Evolutionary conservation across 768 basidiomycete genomes (phyloP), one percentile per base, ranked within the genome.

Genomic region (Lactarius tabidus): DNA sequence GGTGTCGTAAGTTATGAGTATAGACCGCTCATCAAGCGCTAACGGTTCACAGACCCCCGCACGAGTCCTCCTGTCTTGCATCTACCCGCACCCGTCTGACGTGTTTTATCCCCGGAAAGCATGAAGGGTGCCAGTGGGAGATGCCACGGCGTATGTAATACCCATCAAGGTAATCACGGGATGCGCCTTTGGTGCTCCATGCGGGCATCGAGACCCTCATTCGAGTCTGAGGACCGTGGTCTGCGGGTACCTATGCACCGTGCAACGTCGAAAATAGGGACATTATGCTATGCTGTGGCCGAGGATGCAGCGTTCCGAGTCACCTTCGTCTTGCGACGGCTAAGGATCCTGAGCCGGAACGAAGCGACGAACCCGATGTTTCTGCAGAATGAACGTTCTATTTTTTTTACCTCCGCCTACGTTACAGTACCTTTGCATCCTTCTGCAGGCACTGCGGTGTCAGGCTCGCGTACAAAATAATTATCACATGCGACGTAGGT

Each of bases 121-220:
- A 15, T 58, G 51, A 60, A 23, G n/a, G n/a, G n/a, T 17, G 14
- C 51, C 60, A 0, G 60, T 56, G 65, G 8, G 36, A 28, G 31
- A 31, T 62, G 6, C 39, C 65, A 23, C 45, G 14, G 38, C 26
- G 48, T 14, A 12, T n/a, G n/a, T 18, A 10, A 20, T 57, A n/a
- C 31, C 38, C 38, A 14, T 53, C 39, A 31, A 39, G 38, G 45
- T 31, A 0, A 23, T 62, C 33, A 53, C 33, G 8, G 60, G 8
- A 28, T 52, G 56, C 48, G 62, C 26, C 28, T 23, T 6, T 35
- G 57, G 55, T 61, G 60, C 48, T n/a, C n/a, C n/a, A 57, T 61
- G 64, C 59, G 64, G 1, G 64, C 26, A 36, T 12, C 52, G 23
- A 33, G 51, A 43, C 20, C 38, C 31, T 38, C 17, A 36, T 33